Conservation (phyloP, 805 yeast species). For the Hemisphaericaspora nanyangensis region DNA sequence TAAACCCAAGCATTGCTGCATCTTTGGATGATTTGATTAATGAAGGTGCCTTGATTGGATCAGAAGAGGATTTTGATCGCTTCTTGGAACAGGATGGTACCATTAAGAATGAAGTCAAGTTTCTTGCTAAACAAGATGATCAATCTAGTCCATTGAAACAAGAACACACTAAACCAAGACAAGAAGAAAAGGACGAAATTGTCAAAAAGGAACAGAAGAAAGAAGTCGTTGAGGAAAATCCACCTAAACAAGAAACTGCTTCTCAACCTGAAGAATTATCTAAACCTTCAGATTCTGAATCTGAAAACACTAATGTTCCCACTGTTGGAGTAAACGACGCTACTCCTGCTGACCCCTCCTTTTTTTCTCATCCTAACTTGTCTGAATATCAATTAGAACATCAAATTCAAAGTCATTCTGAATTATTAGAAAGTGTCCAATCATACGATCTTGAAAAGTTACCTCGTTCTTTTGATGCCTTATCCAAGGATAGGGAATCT, state of each 20-base stretch:
- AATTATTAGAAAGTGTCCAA: slow-evolving; percentile 31
- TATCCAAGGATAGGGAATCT: slow-evolving; percentile 11
- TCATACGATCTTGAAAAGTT: slow-evolving; percentile 33
- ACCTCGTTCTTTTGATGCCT: slow-evolving; percentile 11
- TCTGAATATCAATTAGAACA: slow-evolving; percentile 42
- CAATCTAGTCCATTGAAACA: too few species aligned
- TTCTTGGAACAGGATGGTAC: slow-evolving; percentile 53
- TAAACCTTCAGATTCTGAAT: background rate
- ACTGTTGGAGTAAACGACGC: background rate
- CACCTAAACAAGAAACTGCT: slow-evolving; percentile 4
- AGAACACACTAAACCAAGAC: too few species aligned
- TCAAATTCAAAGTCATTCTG: slow-evolving; percentile 34
- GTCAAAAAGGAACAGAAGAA: slow-evolving; percentile 9
- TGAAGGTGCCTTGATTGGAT: slow-evolving; percentile 44
- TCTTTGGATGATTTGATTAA: slow-evolving; percentile 48
- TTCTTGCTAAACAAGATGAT: slow-evolving; percentile 11
- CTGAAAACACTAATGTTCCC: background rate
- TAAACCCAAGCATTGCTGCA: slow-evolving; percentile 38
- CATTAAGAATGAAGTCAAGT: slow-evolving; percentile 45
- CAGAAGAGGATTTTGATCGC: slow-evolving; percentile 51
- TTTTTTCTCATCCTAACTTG: slow-evolving; percentile 40
- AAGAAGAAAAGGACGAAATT: slow-evolving; percentile 22
- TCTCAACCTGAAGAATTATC: slow-evolving; percentile 3
- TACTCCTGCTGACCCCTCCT: background rate
- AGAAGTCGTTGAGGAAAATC: slow-evolving; percentile 7